phyloP scores from a whole-genome alignment of 495 filamentous ascomycete species.

The Aspergillus egyptiacus region DNA sequence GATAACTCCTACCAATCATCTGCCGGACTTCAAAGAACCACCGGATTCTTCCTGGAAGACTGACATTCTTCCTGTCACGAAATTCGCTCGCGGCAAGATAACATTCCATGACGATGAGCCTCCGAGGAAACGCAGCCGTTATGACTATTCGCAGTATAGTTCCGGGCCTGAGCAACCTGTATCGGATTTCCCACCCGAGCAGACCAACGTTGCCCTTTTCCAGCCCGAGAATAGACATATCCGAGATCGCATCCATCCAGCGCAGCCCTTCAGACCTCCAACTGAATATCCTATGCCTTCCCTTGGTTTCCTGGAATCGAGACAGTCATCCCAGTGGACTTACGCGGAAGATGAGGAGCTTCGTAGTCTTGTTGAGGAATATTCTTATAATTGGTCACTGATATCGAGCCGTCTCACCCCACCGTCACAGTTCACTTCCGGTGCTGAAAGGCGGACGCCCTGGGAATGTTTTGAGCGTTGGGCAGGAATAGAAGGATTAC shows the following conservation, averaged over 20 bases:
- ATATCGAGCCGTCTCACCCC: slow-evolving; percentile 72
- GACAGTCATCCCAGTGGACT: slow-evolving; percentile 85
- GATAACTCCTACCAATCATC: slow-evolving; percentile 48
- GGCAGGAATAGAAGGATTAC: slow-evolving; percentile 82
- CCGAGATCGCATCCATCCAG: slow-evolving; percentile 84
- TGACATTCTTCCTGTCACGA: slow-evolving; percentile 76
- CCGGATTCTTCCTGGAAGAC: slow-evolving; percentile 69
- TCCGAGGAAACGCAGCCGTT: slow-evolving; percentile 70
- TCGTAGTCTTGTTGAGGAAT: slow-evolving; percentile 76
- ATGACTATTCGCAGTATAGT: slow-evolving; percentile 62
- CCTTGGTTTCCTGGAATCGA: slow-evolving; percentile 78
- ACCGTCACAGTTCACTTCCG: slow-evolving; percentile 70
- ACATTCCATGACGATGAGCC: slow-evolving; percentile 58
- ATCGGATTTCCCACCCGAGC: slow-evolving; percentile 57
- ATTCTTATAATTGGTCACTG: slow-evolving; percentile 94
- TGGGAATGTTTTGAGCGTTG: slow-evolving; percentile 99
- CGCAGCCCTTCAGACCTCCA: slow-evolving; percentile 88
- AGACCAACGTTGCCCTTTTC: slow-evolving; percentile 78
- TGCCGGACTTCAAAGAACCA: slow-evolving; percentile 49
- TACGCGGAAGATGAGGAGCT: slow-evolving; percentile 84
- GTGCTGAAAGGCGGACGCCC: slow-evolving; percentile 83
- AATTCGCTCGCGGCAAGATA: slow-evolving; percentile 78
- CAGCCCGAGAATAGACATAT: slow-evolving; percentile 83
- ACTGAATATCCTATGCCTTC: slow-evolving; percentile 84
- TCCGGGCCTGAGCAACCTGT: slow-evolving; percentile 53